These are phyloP conservation scores for Cladosporium colombiae DNA, from an alignment of 2,329 filamentous ascomycete species.

Conservation along the genomic window DNA sequence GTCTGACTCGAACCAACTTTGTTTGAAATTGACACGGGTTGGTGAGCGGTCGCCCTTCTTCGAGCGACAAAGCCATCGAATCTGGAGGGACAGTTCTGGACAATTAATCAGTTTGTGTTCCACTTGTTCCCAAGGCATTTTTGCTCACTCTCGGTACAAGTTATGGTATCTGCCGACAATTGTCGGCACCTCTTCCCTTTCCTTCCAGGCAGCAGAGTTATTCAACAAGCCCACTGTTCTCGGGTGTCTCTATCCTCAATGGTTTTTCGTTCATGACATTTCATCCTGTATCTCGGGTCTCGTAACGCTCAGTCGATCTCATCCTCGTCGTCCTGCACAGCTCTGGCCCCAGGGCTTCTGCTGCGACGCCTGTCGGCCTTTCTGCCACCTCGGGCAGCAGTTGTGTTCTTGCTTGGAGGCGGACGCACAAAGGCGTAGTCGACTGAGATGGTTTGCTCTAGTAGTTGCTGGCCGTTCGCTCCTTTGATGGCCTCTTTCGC, in stretches of 20 bases:
- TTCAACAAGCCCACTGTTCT: neutral
- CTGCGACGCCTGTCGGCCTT: constrained; percentile 43
- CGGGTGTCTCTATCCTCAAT: neutral
- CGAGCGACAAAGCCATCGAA: neutral
- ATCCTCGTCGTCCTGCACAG: constrained; percentile 31
- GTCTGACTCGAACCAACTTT: neutral
- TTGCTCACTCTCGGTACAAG: constrained; percentile 11
- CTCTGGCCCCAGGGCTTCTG: constrained; percentile 45
- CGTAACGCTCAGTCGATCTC: constrained; percentile 16
- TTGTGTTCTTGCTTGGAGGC: constrained; percentile 60
- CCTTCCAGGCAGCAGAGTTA: neutral
- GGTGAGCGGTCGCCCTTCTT: neutral
- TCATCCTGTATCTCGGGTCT: neutral
- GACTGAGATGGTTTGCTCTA: constrained; percentile 78
- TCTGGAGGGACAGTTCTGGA: neutral
- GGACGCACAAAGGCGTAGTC: constrained; percentile 86
- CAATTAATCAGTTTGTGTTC: neutral
- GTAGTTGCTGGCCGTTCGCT: constrained; percentile 73
- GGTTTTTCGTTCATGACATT: neutral
- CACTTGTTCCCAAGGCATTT: neutral
- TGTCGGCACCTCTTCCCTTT: neutral
- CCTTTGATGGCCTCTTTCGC: constrained; percentile 80
- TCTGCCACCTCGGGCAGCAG: constrained; percentile 34
- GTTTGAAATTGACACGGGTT: neutral
- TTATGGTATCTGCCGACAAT: constrained; percentile 14